Evolutionary conservation across 1,284 basidiomycete species (phyloP), one percentile per base, ranked within the genome.

Genomic region (Ganoderma lingzhi): DNA sequence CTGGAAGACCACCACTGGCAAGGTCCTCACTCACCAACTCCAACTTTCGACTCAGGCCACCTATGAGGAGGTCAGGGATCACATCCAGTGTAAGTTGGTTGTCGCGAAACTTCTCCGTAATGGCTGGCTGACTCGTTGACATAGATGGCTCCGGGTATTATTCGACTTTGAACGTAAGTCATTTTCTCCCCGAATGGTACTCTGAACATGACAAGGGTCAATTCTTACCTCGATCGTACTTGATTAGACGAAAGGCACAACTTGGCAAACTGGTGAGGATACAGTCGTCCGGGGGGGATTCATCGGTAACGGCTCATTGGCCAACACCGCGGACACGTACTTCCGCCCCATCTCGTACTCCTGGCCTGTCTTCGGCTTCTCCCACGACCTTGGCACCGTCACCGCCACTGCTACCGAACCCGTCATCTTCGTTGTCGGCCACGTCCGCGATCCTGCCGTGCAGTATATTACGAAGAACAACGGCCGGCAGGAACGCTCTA

Each of bases 321-420:
- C 80, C 1, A 88, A 90, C 76, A 84, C 85, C 0, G 79, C 84
- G 61, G 90, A 92, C 76, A 85, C 84, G 15, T 81, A 82, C 56
- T 92, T 89, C 82, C 86, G 90, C 30, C 84, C 88, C 4, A 84
- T 91, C 62, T 80, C 80, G 55, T 78, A 91, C 76, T 80, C 86
- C 69, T 92, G 90, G 88, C 90, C 90, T 28, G 89, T 92, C 6
- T 90, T 92, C 73, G 90, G 83, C 6, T 83, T 90, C 69, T 84
- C 89, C 8, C 85, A 87, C 58, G 83, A 90, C 74, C 84, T 90
- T 56, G 88, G 87, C 1, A 80, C 75, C 9, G 79, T 90, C 48
- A 41, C n/a, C 14, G 77, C 71, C n/a, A 56, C 66, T 28, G 69
- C 82, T 28, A 78, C 84, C 14, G 70, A 77, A 1, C 84, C 88